Evolutionary conservation across 305 asterid species (phyloP).

Genomic region (Petunia hybrid): DNA sequence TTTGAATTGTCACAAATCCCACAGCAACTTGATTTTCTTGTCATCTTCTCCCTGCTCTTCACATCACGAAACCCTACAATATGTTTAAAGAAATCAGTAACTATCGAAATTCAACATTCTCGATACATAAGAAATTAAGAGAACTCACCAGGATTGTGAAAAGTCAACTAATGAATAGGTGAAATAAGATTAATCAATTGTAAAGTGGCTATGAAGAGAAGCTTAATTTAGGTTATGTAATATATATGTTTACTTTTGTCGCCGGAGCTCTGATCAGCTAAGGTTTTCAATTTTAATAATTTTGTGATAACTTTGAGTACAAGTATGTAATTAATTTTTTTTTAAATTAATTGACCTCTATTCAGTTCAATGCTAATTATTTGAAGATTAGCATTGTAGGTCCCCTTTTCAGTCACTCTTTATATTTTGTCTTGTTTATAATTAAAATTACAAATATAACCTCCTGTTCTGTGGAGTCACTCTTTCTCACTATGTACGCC

Average conservation of each 20-base stretch:
- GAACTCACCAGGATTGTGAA: neutral
- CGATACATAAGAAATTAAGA: constrained; percentile 11
- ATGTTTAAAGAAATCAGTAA: neutral
- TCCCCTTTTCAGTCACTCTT: no score
- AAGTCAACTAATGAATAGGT: constrained; percentile 13
- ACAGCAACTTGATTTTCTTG: constrained; percentile 67
- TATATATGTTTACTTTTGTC: neutral
- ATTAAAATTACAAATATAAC: no score
- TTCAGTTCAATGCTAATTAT: no score
- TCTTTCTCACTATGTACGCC: no score
- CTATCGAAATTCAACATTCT: constrained; percentile 2
- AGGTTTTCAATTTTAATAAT: neutral
- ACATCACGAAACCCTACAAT: constrained; percentile 9
- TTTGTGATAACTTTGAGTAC: constrained; percentile 14
- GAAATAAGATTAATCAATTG: constrained; percentile 5
- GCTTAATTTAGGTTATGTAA: neutral
- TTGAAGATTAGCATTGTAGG: no score
- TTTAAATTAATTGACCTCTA: no score
- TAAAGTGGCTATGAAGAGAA: neutral
- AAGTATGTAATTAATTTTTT: neutral
- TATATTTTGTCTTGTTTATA: no score
- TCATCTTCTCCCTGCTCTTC: constrained; percentile 35
- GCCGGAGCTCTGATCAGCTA: neutral
- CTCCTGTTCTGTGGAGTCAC: no score
- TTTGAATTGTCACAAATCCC: constrained; percentile 83